Evolutionary conservation across 257 asterid species (phyloP).

Genomic region (Anisodus tanguticus): DNA sequence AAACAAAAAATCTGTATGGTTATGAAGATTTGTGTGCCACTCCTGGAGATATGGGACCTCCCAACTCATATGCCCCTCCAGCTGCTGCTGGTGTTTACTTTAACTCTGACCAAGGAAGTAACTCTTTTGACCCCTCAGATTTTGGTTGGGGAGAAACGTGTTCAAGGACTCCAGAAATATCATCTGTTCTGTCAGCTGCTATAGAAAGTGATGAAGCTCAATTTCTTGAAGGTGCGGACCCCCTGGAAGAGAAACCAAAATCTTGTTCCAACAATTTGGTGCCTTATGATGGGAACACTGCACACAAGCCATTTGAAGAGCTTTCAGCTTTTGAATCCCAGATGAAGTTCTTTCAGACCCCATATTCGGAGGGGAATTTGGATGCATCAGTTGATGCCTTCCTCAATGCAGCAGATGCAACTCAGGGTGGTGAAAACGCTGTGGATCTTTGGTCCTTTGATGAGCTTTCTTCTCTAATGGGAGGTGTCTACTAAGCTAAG

Average conservation of each 20-base stretch:
- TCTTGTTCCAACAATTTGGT: slow-evolving; percentile 38
- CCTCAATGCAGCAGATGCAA: slow-evolving; percentile 61
- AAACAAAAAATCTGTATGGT: slow-evolving; percentile 50
- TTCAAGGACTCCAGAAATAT: slow-evolving; percentile 70
- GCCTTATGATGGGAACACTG: slow-evolving; percentile 35
- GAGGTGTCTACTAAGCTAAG: slow-evolving; percentile 53
- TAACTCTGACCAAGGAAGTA: slow-evolving; percentile 81
- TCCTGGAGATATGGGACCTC: slow-evolving; percentile 44
- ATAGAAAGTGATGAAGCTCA: slow-evolving; percentile 58
- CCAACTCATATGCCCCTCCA: slow-evolving; percentile 46
- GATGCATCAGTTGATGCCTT: slow-evolving; percentile 67
- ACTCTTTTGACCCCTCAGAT: slow-evolving; percentile 74
- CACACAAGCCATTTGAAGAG: slow-evolving; percentile 46
- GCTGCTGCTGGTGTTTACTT: slow-evolving; percentile 55
- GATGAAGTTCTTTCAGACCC: slow-evolving; percentile 66
- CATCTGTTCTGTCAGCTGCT: slow-evolving; percentile 65
- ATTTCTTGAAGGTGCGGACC: slow-evolving; percentile 47
- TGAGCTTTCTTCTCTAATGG: slow-evolving; percentile 60
- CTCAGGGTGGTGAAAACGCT: slow-evolving; percentile 57
- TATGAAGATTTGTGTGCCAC: slow-evolving; percentile 40
- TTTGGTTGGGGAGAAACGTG: slow-evolving; percentile 77
- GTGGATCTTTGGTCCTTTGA: slow-evolving; percentile 79
- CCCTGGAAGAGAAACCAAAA: slow-evolving; percentile 53
- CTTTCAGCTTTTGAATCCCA: slow-evolving; percentile 57
- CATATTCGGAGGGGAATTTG: slow-evolving; percentile 66